These are phyloP conservation scores for Kregervanrija delftensis DNA, from an alignment of 805 yeast genomes.

Conservation along the genomic window DNA sequence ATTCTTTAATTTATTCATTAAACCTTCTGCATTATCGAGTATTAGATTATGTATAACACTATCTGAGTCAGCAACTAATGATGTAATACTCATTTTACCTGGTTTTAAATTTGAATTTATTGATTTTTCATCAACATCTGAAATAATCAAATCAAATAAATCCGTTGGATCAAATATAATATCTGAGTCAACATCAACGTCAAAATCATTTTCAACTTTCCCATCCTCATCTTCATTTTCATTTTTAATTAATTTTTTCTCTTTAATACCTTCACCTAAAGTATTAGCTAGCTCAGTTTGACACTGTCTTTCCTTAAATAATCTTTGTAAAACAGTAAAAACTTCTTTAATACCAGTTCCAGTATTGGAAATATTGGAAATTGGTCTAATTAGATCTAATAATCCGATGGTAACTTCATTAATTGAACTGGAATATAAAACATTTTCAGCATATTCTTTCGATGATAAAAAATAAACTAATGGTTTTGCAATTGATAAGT, in stretches of 20 bases:
- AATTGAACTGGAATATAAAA: too few relatives aligned
- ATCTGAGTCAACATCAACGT: background rate
- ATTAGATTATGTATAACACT: constrained; percentile 1
- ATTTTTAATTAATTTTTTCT: background rate
- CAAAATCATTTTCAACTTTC: background rate
- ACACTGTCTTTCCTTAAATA: too few relatives aligned
- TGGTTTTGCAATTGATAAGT: too few relatives aligned
- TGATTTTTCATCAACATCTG: background rate
- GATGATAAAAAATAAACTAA: too few relatives aligned
- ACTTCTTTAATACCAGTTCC: too few relatives aligned
- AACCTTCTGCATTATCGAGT: background rate
- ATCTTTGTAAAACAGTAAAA: too few relatives aligned
- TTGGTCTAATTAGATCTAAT: too few relatives aligned
- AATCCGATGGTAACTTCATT: too few relatives aligned
- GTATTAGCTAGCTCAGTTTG: too few relatives aligned
- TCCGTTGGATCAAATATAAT: constrained; percentile 2
- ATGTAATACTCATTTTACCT: constrained; percentile 15
- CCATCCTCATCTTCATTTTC: background rate
- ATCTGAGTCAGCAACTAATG: constrained; percentile 11
- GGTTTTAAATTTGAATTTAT: background rate
- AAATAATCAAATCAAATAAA: constrained; percentile 1
- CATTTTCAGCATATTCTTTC: too few relatives aligned
- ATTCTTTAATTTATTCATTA: constrained; percentile 3
- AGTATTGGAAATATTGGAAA: too few relatives aligned
- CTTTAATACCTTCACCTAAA: too few relatives aligned